These are phyloP conservation scores for Dentipellis sp. DNA, from an alignment of 768 basidiomycete genomes.

Conservation along the genomic window DNA sequence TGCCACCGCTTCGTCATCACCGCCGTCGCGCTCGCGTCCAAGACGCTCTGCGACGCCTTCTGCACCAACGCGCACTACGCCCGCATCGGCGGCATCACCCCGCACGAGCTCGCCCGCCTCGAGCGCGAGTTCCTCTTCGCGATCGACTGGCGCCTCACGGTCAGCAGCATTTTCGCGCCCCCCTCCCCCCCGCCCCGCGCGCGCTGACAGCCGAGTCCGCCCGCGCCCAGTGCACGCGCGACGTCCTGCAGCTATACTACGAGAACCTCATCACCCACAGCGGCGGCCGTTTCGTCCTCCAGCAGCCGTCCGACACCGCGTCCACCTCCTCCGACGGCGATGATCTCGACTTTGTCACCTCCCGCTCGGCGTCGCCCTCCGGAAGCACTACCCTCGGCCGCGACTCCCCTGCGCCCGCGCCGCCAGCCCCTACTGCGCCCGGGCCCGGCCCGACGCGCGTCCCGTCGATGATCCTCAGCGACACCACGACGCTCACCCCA, in stretches of 20 bases:
- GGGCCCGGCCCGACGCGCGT: conserved; percentile 15
- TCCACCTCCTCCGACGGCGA: conserved; percentile 34
- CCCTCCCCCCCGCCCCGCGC: conserved; percentile 7
- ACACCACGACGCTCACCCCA: conserved; percentile 29
- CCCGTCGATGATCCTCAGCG: conserved; percentile 29
- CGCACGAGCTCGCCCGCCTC: conserved; percentile 86
- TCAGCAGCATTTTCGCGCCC: conserved; percentile 41
- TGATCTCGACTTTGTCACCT: conserved; percentile 15
- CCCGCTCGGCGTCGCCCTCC: conserved; percentile 34
- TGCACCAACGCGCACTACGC: conserved; percentile 94
- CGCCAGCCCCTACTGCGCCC: conserved; percentile 18
- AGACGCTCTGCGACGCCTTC: conserved; percentile 92
- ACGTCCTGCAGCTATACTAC: conserved; percentile 90
- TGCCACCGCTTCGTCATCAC: conserved; percentile 97
- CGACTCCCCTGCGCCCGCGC: conserved; percentile 16
- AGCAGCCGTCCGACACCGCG: conserved; percentile 27
- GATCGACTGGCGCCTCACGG: conserved; percentile 93
- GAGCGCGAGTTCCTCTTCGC: conserved; percentile 88
- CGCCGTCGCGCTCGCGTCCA: conserved; percentile 84
- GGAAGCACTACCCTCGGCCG: no score
- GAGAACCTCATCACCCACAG: conserved; percentile 85
- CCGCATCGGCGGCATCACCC: conserved; percentile 89
- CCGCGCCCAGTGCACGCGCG: conserved; percentile 70
- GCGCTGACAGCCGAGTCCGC: conserved; percentile 8
- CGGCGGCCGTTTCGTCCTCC: conserved; percentile 42